Conservation (phyloP, 2,329 filamentous ascomycete species). For the Fusarium metavorans region DNA sequence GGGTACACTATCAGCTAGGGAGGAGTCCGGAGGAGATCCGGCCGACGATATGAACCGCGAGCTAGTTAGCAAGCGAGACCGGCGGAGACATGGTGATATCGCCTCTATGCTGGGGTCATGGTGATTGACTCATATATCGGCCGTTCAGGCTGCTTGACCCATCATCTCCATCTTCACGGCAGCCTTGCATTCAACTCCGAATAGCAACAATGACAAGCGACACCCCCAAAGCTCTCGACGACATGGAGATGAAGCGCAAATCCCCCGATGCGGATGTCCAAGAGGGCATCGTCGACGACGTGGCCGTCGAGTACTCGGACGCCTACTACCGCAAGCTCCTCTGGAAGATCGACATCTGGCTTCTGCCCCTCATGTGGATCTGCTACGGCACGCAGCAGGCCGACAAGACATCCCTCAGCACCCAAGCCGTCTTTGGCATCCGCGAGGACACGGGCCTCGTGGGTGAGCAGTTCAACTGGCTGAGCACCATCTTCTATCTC, state of each 20-base stretch:
- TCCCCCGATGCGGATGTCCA: neutral
- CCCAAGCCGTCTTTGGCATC: slow-evolving; percentile 47
- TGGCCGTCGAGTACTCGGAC: slow-evolving; percentile 34
- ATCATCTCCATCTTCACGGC: neutral
- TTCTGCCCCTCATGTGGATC: slow-evolving; percentile 48
- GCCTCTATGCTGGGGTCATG: neutral
- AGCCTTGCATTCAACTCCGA: neutral
- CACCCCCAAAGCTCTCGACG: neutral
- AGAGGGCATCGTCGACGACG: neutral
- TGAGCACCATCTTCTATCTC: slow-evolving; percentile 48
- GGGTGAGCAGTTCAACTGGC: slow-evolving; percentile 48
- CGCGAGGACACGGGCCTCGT: slow-evolving; percentile 45
- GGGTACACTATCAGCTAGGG: neutral
- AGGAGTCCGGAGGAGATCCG: neutral
- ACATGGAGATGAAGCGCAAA: neutral
- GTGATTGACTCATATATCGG: neutral
- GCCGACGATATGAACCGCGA: neutral
- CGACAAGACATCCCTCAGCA: slow-evolving; percentile 47
- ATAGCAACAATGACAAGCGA: neutral
- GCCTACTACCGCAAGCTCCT: slow-evolving; percentile 44
- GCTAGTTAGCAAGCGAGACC: neutral
- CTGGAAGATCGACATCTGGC: slow-evolving; percentile 47
- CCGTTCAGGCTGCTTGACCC: neutral
- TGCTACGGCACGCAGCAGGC: slow-evolving; percentile 47
- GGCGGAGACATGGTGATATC: neutral